Conservation (phyloP, 179 eudicot genomes). For the Drosera spatulata region DNA sequence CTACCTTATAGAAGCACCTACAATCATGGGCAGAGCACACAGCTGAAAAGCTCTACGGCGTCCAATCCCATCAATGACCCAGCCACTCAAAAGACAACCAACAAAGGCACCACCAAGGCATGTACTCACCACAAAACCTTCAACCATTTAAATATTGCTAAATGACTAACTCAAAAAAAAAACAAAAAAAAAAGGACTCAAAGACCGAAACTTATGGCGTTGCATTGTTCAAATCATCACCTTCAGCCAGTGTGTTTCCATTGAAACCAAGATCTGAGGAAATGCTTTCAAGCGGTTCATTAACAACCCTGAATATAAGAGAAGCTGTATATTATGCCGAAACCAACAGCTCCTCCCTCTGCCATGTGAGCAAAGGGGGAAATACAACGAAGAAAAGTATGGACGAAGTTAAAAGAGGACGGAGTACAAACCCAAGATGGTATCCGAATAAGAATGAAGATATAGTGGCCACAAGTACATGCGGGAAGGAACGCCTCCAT, state of each 20-base stretch:
- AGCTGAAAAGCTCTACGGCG: constrained; percentile 84
- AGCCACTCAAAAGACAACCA: constrained; percentile 77
- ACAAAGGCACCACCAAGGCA: constrained; percentile 82
- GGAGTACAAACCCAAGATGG: constrained; percentile 71
- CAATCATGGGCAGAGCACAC: constrained; percentile 74
- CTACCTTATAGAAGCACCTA: constrained; percentile 70
- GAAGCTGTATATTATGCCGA: constrained; percentile 4
- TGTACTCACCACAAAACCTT: constrained; percentile 83
- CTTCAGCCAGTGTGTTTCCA: constrained; percentile 84
- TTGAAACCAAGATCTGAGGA: constrained; percentile 70
- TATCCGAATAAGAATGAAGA: constrained; percentile 86
- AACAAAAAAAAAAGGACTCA: no score
- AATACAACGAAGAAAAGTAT: not conserved
- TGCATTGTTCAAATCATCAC: constrained; percentile 18
- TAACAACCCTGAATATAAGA: constrained; percentile 61
- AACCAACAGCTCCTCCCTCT: constrained; percentile 3
- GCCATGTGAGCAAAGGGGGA: not conserved
- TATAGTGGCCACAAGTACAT: constrained; percentile 75
- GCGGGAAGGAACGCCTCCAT: constrained; percentile 81
- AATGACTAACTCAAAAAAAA: constrained; percentile 6
- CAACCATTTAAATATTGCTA: constrained; percentile 4
- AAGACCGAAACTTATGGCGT: no score
- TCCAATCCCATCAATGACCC: constrained; percentile 78
- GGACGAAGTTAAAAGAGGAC: not conserved
- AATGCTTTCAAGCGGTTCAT: constrained; percentile 90